Evolutionary conservation across 495 filamentous ascomycete species (phyloP).

Genomic region (Neurospora tetraspora): DNA sequence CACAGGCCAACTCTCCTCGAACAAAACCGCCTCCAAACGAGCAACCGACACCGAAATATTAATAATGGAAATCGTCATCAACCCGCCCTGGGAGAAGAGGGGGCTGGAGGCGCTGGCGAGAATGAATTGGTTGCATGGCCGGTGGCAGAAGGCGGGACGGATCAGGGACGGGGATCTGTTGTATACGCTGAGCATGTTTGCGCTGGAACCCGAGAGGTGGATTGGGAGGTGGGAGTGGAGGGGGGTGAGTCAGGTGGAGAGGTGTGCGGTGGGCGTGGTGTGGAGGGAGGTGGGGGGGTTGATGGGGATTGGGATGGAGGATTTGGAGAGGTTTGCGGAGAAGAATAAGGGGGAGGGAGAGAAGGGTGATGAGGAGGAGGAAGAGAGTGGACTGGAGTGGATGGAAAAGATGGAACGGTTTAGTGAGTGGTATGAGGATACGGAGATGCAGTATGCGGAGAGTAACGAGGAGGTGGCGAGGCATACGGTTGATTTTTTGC

Average conservation of each 20-base stretch:
- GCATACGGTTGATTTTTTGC: constrained; percentile 41
- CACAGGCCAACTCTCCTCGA: constrained; percentile 44
- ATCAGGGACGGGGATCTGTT: constrained; percentile 37
- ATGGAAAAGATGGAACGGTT: constrained; percentile 46
- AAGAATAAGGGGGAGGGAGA: neutral
- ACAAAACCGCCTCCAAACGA: constrained; percentile 42
- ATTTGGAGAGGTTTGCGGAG: constrained; percentile 1
- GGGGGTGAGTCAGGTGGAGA: constrained; percentile 29
- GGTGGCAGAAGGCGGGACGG: constrained; percentile 26
- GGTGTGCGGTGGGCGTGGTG: constrained; percentile 31
- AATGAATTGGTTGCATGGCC: constrained; percentile 40
- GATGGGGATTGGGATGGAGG: constrained; percentile 30
- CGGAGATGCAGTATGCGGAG: constrained; percentile 45
- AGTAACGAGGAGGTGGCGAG: constrained; percentile 45
- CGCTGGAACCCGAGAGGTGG: constrained; percentile 27
- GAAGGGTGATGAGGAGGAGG: constrained; percentile 5
- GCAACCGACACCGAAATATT: constrained; percentile 50
- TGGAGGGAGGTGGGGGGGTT: constrained; percentile 31
- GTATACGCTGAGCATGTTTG: constrained; percentile 32
- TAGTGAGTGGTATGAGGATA: constrained; percentile 42
- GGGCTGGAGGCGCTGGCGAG: constrained; percentile 28
- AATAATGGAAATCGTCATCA: constrained; percentile 41
- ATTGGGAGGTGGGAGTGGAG: constrained; percentile 35
- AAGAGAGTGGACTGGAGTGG: constrained; percentile 52
- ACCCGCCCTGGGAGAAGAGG: constrained; percentile 22